A percentile compares a stretch with the other conserved stretches of the same genome.
Conservation (phyloP, 1,284 basidiomycete genomes). For the Leucoagaricus sp. region DNA sequence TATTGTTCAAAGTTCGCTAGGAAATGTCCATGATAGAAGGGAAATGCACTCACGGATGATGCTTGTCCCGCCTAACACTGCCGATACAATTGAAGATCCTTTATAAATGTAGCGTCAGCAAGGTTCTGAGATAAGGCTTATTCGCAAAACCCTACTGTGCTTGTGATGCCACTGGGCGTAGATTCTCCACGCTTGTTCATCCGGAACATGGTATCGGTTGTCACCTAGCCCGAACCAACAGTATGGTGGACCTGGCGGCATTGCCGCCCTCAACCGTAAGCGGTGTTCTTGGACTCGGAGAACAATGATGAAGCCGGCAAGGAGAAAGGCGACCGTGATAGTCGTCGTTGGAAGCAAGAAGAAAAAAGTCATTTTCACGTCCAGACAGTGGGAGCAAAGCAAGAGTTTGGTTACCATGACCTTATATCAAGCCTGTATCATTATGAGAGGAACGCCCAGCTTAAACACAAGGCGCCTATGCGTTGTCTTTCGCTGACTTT, state of each 20-base stretch:
- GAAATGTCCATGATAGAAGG: not conserved
- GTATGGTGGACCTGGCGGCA: constrained; percentile 21
- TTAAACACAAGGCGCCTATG: no score
- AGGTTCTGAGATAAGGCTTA: not conserved
- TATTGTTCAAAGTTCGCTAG: constrained; percentile 11
- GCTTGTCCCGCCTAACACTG: constrained; percentile 23
- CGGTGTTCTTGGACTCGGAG: no score
- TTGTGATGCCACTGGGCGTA: constrained; percentile 21
- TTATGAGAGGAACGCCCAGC: no score
- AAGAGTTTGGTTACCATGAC: no score
- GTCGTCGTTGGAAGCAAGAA: no score
- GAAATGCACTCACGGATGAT: constrained; percentile 21
- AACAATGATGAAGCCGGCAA: no score
- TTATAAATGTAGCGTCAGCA: not conserved
- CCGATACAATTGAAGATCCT: constrained; percentile 20
- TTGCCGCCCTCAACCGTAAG: no score
- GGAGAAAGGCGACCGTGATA: no score
- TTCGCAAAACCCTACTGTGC: constrained; percentile 16
- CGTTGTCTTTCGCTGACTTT: no score
- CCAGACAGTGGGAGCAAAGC: no score
- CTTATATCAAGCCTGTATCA: no score
- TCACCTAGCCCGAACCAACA: constrained; percentile 19
- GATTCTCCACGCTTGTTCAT: constrained; percentile 18
- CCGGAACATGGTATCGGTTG: constrained; percentile 19
- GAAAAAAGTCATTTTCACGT: no score